Conservation (phyloP, 2,329 filamentous ascomycete genomes). For the Xylaria sp. region DNA sequence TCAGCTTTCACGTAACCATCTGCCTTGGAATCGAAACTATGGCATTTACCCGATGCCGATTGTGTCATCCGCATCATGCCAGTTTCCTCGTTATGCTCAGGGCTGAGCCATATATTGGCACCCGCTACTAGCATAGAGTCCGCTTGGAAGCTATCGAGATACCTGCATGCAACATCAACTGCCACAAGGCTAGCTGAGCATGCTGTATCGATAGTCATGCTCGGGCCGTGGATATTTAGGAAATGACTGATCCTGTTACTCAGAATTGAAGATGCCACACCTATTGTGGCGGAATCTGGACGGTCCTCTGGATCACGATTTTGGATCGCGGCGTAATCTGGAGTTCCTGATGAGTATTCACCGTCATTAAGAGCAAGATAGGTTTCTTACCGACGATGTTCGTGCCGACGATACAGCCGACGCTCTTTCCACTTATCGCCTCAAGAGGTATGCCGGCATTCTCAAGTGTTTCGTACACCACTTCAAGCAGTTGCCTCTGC, state of each 20-base stretch:
- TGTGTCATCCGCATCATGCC: conserved; percentile 20
- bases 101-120: conserved; percentile 32
- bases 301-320: conserved; percentile 35
- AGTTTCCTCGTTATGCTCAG: conserved; percentile 27
- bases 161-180: conserved; percentile 43
- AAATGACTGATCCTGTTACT: conserved; percentile 50
- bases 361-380: not conserved
- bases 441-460: conserved; percentile 34
- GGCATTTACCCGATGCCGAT: conserved; percentile 16
- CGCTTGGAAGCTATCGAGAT: conserved; percentile 34
- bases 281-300: conserved; percentile 42
- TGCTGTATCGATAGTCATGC: conserved; percentile 49
- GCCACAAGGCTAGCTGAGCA: conserved; percentile 49
- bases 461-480: conserved; percentile 36
- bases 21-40: conserved; percentile 29
- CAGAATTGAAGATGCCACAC: conserved; percentile 42
- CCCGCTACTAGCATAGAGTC: conserved; percentile 33
- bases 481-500: conserved; percentile 35
- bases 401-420: conserved; percentile 31
- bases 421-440: conserved; percentile 8
- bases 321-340: conserved; percentile 23
- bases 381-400: conserved; percentile 21
- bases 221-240: conserved; percentile 50
- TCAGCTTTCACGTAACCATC: conserved; percentile 32
- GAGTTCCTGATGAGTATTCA: not conserved